Percentiles rank a stretch among this genome's conserved stretches.
Evolutionary conservation across 192 early-diverging fungal species (phyloP).

Genomic region (Backusella macrospora): DNA sequence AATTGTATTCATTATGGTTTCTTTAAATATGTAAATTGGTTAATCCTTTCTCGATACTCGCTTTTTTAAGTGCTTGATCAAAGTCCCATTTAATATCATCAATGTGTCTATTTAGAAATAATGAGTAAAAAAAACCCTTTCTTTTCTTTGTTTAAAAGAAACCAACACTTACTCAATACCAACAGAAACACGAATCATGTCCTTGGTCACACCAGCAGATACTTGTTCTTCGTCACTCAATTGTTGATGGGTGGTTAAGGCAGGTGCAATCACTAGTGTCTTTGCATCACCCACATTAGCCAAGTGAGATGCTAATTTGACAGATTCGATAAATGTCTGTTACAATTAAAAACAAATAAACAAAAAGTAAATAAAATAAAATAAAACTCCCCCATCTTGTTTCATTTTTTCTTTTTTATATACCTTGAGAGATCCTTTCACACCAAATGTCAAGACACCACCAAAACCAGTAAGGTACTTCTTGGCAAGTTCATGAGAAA

Average conservation of each 20-base stretch:
- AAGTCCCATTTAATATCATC: slow-evolving; percentile 73
- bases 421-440: slow-evolving; percentile 50
- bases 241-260: slow-evolving; percentile 88
- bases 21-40: background rate
- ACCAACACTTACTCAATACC: slow-evolving; percentile 75
- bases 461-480: slow-evolving; percentile 89
- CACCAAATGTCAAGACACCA: slow-evolving; percentile 80
- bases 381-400: background rate
- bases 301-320: slow-evolving; percentile 86
- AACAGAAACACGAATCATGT: slow-evolving; percentile 83
- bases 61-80: slow-evolving; percentile 51
- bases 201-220: slow-evolving; percentile 76
- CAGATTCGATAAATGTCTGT: slow-evolving; percentile 69
- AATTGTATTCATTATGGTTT: background rate
- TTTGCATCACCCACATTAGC: slow-evolving; percentile 96
- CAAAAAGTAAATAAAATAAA: background rate
- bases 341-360: background rate
- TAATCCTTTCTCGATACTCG: background rate
- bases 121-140: background rate
- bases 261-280: slow-evolving; percentile 86
- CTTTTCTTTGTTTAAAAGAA: slow-evolving; percentile 29
- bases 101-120: slow-evolving; percentile 48
- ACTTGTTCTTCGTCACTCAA: slow-evolving; percentile 79
- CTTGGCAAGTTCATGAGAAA: slow-evolving; percentile 77
- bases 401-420: background rate